Percentiles rank a stretch among this genome's conserved stretches.
Conservation (phyloP, 1,139 yeast species). For the Debaryomyces coudertii region DNA sequence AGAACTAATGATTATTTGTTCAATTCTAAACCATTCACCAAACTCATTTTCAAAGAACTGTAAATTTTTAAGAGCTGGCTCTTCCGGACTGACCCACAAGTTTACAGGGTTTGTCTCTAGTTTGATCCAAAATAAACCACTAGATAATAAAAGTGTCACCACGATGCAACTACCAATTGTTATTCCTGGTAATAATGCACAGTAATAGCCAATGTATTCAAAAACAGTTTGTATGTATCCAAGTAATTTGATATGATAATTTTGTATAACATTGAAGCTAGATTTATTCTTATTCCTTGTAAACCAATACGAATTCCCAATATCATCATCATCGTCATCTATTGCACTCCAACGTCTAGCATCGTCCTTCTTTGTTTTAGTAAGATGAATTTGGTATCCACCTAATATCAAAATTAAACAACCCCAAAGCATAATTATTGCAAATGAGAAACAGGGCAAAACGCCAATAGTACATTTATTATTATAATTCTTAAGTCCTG, state of each 20-base stretch:
- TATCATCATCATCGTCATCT: conserved; percentile 25
- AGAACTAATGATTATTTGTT: conserved; percentile 78
- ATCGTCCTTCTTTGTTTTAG: conserved; percentile 16
- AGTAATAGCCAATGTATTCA: conserved; percentile 51
- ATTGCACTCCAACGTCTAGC: conserved; percentile 14
- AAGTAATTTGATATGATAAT: conserved; percentile 19
- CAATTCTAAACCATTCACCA: conserved; percentile 91
- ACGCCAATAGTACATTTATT: conserved; percentile 58
- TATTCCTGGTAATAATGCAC: conserved; percentile 60
- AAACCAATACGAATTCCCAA: conserved; percentile 9
- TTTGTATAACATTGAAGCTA: not conserved
- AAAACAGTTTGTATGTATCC: conserved; percentile 33
- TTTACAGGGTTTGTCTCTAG: conserved; percentile 80
- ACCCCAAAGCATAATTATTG: conserved; percentile 56
- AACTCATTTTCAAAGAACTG: conserved; percentile 74
- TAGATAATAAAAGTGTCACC: conserved; percentile 49
- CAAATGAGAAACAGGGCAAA: conserved; percentile 75
- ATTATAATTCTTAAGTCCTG: conserved; percentile 39
- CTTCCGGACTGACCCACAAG: conserved; percentile 85
- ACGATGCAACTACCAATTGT: conserved; percentile 52
- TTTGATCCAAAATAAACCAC: conserved; percentile 55
- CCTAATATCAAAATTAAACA: conserved; percentile 38
- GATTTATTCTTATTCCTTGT: not conserved
- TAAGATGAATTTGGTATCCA: conserved; percentile 40
- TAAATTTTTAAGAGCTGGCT: conserved; percentile 73